Conservation (phyloP, 257 asterid genomes). For the Gentiana dahurica region DNA sequence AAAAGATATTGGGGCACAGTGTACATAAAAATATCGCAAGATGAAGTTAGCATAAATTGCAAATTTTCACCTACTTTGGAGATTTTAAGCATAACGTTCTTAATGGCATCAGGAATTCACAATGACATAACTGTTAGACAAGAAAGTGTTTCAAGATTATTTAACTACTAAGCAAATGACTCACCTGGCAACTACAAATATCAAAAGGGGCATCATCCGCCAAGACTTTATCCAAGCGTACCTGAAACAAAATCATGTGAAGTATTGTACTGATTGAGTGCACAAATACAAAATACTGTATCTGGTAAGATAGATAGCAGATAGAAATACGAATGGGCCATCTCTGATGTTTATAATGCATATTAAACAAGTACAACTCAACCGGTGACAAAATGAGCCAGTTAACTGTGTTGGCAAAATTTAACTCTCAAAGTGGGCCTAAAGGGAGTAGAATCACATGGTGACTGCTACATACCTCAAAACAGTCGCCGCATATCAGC, state of each 20-base stretch:
- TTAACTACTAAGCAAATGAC: slow-evolving; percentile 12
- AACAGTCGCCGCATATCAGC: slow-evolving; percentile 94
- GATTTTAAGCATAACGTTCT: too few relatives aligned
- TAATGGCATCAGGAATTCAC: too few relatives aligned
- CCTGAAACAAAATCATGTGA: slow-evolving; percentile 29
- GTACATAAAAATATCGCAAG: too few relatives aligned
- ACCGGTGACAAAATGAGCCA: not conserved
- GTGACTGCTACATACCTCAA: slow-evolving; percentile 39
- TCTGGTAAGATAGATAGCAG: not conserved
- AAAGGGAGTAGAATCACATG: not conserved
- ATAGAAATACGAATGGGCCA: too few relatives aligned
- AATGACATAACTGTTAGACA: too few relatives aligned
- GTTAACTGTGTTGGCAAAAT: not conserved
- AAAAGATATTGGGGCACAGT: too few relatives aligned
- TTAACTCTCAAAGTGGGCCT: not conserved
- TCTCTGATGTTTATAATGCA: too few relatives aligned
- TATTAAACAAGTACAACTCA: too few relatives aligned
- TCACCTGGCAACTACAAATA: slow-evolving; percentile 93
- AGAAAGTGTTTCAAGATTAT: not conserved
- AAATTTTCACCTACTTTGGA: too few relatives aligned
- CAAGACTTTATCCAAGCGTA: slow-evolving; percentile 61
- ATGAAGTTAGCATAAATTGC: too few relatives aligned
- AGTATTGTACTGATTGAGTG: too few relatives aligned
- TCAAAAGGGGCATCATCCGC: slow-evolving; percentile 96
- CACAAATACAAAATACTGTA: not conserved